These are phyloP conservation scores for Naganishia kalamii DNA, from an alignment of 768 basidiomycete genomes.

Conservation along the genomic window DNA sequence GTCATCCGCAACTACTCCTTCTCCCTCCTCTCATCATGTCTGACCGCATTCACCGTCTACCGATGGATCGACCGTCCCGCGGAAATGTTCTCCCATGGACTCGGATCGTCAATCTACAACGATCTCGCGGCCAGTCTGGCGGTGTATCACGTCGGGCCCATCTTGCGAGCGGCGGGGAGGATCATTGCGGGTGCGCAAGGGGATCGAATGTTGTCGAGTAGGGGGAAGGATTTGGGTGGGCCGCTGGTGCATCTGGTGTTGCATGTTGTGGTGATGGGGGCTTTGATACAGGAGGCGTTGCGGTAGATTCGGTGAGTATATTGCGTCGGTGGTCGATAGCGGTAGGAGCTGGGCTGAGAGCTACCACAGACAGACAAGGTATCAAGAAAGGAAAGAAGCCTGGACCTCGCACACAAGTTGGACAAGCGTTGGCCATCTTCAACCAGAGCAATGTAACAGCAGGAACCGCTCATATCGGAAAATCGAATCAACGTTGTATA, in stretches of 20 bases:
- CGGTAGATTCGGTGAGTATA: not conserved
- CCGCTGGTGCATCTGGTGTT: constrained; percentile 15
- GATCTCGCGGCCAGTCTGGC: constrained; percentile 13
- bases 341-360: too few species aligned
- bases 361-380: too few species aligned
- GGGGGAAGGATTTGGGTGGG: constrained; percentile 19
- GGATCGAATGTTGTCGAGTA: not conserved
- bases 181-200: not conserved
- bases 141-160: constrained; percentile 20
- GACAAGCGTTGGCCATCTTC: too few species aligned
- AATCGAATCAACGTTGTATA: too few species aligned
- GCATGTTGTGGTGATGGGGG: constrained; percentile 16
- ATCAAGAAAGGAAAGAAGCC: too few species aligned
- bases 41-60: constrained; percentile 10
- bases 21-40: constrained; percentile 12
- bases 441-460: too few species aligned
- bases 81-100: not conserved
- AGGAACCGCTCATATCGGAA: too few species aligned
- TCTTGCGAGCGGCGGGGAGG: constrained; percentile 13
- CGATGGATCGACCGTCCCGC: not conserved
- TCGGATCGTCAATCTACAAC: not conserved
- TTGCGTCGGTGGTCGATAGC: too few species aligned
- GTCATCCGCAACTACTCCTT: constrained; percentile 20
- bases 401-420: too few species aligned
- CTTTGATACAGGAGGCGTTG: constrained; percentile 3